Evolutionary conservation across 2,329 filamentous ascomycete species (phyloP), one percentile per base, ranked within the genome.

Genomic region (Colletotrichum noveboracense): DNA sequence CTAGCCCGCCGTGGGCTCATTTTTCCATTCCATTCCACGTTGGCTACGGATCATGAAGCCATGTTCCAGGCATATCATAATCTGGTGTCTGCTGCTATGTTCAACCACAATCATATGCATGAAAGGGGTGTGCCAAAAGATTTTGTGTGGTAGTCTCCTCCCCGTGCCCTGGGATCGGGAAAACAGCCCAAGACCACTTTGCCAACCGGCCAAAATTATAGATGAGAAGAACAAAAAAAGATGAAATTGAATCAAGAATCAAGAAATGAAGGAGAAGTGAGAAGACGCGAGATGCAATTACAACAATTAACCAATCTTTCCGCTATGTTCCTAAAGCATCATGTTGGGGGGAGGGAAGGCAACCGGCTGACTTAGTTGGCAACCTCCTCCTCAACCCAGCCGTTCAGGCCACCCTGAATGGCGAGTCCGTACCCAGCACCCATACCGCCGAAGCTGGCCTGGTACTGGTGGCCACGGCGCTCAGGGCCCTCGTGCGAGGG

Each of bases 301-400:
- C 84, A 86, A 87, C 82, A 84, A 84, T 85, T 84, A 86, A 83
- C 76, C 80, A 80, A 81, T 79, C 79, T 81, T 84, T 83, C 79
- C 82, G 78, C 28, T 74, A 65, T 76, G 69, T 70, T 76, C 69
- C 70, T 64, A 64, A 60, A 38, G 72, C 65, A 66, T 55, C 66
- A 26, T 55, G 38, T 60, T 52, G 24, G 52, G 36, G 70, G 69
- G 32, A 13, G 52, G 69, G 52, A 65, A 70, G 62, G 34, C 34
- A 26, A 55, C 43, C 56, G 10, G 30, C 38, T 43, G 26, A 60
- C 66, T 85, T 84, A 92, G 84, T 92, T 92, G 74, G 89, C 88
- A 78, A 92, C 90, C 82, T 92, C 91, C 82, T 93, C 92, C 83
- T 93, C 92, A 43, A 91, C 91, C 92, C 92, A 94, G 70, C 92